A percentile compares a stretch with the other conserved stretches of the same genome.
Evolutionary conservation across 2,329 filamentous ascomycete species (phyloP).

Genomic region (Stagonosporopsis vannaccii): DNA sequence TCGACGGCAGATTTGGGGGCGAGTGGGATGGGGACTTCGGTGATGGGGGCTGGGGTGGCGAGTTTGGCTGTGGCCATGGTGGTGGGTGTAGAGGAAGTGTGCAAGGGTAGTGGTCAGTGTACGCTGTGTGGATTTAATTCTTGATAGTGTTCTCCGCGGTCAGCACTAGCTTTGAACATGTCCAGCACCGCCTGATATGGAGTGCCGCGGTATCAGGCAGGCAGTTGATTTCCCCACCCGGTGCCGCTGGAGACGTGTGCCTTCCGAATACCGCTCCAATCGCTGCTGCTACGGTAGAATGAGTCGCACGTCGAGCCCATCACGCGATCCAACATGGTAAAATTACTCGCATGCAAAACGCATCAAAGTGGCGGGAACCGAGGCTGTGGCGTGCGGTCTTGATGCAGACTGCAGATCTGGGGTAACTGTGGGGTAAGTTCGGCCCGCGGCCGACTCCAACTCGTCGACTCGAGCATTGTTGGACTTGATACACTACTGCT

Average conservation of each 20-base stretch:
- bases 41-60: conserved; percentile 21
- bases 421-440: conserved; percentile 12
- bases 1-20: conserved; percentile 25
- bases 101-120: neutral
- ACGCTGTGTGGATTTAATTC: too few relatives aligned
- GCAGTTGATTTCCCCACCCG: conserved; percentile 6
- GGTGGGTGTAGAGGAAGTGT: neutral
- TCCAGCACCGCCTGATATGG: neutral
- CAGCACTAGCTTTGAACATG: neutral
- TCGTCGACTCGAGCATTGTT: neutral
- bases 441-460: conserved; percentile 2
- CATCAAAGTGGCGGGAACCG: neutral
- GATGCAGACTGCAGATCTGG: conserved; percentile 7
- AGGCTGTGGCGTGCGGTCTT: conserved; percentile 9
- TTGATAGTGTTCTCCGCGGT: too few relatives aligned
- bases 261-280: conserved; percentile 7
- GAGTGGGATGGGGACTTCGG: conserved; percentile 27
- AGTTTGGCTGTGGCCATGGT: conserved; percentile 23
- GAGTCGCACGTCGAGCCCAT: neutral
- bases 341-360: neutral
- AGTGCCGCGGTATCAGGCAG: neutral
- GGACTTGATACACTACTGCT: too few relatives aligned
- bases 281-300: neutral
- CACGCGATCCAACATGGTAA: neutral
- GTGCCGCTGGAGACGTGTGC: neutral